Conservation (phyloP, 257 asterid genomes). For the Forsythia suspensa region DNA sequence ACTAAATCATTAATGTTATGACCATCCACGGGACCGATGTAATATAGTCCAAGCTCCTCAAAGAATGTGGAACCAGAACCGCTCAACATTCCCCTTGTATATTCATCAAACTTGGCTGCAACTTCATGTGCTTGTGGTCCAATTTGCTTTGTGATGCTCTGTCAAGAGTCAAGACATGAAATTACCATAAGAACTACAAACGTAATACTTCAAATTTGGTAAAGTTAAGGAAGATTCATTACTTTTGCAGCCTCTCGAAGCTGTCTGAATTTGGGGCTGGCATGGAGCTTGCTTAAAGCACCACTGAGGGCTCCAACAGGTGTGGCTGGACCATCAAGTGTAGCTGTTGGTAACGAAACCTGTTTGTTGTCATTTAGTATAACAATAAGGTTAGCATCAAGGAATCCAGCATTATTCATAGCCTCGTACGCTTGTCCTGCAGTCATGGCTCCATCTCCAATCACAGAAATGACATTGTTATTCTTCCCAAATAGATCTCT, state of each 20-base stretch:
- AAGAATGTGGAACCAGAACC: slow-evolving; percentile 47
- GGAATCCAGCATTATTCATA: slow-evolving; percentile 71
- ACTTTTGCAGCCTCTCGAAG: slow-evolving; percentile 66
- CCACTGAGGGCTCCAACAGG: slow-evolving; percentile 76
- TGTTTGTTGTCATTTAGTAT: slow-evolving; percentile 69
- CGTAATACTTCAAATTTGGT: not conserved
- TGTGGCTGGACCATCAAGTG: slow-evolving; percentile 75
- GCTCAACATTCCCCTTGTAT: slow-evolving; percentile 38
- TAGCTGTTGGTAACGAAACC: slow-evolving; percentile 72
- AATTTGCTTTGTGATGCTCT: slow-evolving; percentile 50
- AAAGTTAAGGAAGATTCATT: not conserved
- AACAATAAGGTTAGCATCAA: slow-evolving; percentile 61
- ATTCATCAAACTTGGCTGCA: slow-evolving; percentile 50
- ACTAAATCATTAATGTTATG: slow-evolving; percentile 63
- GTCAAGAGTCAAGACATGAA: not conserved
- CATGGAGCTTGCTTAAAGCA: slow-evolving; percentile 50
- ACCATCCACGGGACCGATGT: slow-evolving; percentile 72
- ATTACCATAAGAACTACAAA: not conserved
- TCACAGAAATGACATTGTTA: slow-evolving; percentile 65
- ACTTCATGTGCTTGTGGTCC: slow-evolving; percentile 49
- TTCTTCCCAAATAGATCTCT: slow-evolving; percentile 59
- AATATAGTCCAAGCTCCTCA: slow-evolving; percentile 67
- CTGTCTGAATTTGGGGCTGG: slow-evolving; percentile 47
- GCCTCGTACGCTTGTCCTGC: slow-evolving; percentile 90
- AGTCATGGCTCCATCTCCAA: slow-evolving; percentile 89